Evolutionary conservation across 2,329 filamentous ascomycete species (phyloP), one percentile per base, ranked within the genome.

Genomic region (Colletotrichum tofieldiae): DNA sequence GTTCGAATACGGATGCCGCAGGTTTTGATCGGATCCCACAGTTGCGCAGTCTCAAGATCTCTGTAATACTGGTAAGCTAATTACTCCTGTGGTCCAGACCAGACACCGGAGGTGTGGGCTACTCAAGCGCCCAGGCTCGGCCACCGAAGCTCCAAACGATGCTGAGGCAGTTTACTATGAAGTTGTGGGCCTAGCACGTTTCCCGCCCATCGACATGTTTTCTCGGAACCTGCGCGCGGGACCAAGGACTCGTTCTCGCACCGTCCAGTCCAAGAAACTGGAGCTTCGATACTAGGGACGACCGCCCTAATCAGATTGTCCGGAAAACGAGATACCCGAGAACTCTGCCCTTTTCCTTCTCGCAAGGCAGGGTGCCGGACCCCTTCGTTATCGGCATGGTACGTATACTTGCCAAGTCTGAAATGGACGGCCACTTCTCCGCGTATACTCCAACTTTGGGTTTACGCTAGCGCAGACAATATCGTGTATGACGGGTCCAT

Each of bases 361-460:
- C 45, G 39, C 41, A 32, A 68, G 65, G 52, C 69, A 63, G 37
- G 52, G 69, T 58, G 69, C 58, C 52, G 69, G 59, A 41, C 45
- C 37, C 49, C 32, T 32, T 58, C 20, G 26, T 23, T 51, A 35
- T 39, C 29, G 16, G n/a, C 43, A 41, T 32, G 41, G 47, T 18
- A 16, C 37, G 23, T 8, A 35, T 5, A 58, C 23, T 20, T 23
- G 43, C 61, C 29, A 43, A 47, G 65, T 26, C 26, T 20, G 51
- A 51, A 55, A 49, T 60, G 63, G 54, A 37, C 5, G 29, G 29
- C 52, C 45, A 56, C 54, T 23, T 59, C 45, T 62, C 67, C 61
- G 67, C 62, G 55, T 60, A 52, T 54, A 35, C 55, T 29, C 37
- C 67, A 64, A 47, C 37, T 41, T 59, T 65, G 41, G n/a, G 20